phyloP scores from a whole-genome alignment of 2,329 filamentous ascomycete genomes.

The Corniculantispora saksenae region DNA sequence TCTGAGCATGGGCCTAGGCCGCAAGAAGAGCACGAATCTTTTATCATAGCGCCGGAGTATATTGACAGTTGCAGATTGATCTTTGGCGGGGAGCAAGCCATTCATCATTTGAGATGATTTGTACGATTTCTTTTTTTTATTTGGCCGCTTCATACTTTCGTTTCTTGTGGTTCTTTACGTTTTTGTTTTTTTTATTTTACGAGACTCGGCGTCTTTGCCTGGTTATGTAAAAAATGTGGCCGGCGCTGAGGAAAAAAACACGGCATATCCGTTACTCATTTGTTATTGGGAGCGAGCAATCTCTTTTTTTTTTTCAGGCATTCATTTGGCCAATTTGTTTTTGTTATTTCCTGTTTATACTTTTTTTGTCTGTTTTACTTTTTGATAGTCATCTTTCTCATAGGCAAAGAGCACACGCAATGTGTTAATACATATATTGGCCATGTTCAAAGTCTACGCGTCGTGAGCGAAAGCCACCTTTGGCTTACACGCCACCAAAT shows the following conservation, averaged over 20 bases:
- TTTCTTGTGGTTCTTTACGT: slow-evolving; percentile 7
- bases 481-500: neutral
- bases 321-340: neutral
- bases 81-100: neutral
- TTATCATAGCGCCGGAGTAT: slow-evolving; percentile 28
- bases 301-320: neutral
- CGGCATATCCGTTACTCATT: neutral
- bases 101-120: neutral
- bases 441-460: neutral
- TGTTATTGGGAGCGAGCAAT: neutral
- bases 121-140: neutral
- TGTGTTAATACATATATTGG: slow-evolving; percentile 1
- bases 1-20: slow-evolving; percentile 66
- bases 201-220: slow-evolving; percentile 4
- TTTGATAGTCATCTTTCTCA: neutral
- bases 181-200: slow-evolving; percentile 1
- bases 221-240: neutral
- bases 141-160: neutral
- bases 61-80: neutral
- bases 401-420: neutral
- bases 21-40: slow-evolving; percentile 67
- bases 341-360: neutral
- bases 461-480: neutral
- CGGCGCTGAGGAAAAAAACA: slow-evolving; percentile 2
- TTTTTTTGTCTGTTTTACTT: neutral